Evolutionary conservation across 495 filamentous ascomycete genomes (phyloP).

Genomic region (Cercophora sp.): DNA sequence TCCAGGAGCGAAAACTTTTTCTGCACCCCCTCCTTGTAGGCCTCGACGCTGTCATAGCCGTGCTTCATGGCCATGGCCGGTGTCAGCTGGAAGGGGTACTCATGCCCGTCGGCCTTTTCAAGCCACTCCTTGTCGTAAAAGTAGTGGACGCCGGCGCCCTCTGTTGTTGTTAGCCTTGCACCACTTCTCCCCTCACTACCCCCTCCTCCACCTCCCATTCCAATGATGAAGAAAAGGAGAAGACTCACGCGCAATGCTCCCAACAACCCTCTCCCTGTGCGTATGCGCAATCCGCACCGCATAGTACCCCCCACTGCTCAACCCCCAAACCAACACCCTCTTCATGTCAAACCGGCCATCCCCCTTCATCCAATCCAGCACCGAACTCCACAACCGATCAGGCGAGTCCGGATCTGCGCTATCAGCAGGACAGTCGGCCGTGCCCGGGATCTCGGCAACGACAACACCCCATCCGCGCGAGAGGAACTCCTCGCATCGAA

Average conservation of each 20-base stretch:
- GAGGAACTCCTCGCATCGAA: conserved; percentile 62
- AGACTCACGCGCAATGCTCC: conserved; percentile 63
- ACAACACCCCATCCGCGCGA: conserved; percentile 57
- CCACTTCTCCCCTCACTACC: too few species aligned
- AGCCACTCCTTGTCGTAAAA: conserved; percentile 67
- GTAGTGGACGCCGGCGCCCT: conserved; percentile 68
- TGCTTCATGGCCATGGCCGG: conserved; percentile 67
- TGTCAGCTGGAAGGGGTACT: conserved; percentile 72
- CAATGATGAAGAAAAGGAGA: too few species aligned
- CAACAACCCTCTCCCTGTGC: conserved; percentile 55
- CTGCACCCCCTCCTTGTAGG: conserved; percentile 57
- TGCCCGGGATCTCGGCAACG: conserved; percentile 73
- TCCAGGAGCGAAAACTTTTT: conserved; percentile 71
- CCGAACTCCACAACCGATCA: conserved; percentile 59
- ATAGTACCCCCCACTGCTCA: conserved; percentile 75
- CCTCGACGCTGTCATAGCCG: conserved; percentile 58
- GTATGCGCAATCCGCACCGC: conserved; percentile 71
- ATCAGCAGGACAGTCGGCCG: conserved; percentile 71
- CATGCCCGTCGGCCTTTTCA: conserved; percentile 61
- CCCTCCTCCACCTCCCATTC: too few species aligned
- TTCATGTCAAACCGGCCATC: conserved; percentile 58
- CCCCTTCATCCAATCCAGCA: conserved; percentile 62
- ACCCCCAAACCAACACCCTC: conserved; percentile 64
- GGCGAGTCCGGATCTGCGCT: conserved; percentile 41
- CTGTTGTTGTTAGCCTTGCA: too few species aligned